phyloP scores from a whole-genome alignment of 345 rosid species.

The Populus davidiana region DNA sequence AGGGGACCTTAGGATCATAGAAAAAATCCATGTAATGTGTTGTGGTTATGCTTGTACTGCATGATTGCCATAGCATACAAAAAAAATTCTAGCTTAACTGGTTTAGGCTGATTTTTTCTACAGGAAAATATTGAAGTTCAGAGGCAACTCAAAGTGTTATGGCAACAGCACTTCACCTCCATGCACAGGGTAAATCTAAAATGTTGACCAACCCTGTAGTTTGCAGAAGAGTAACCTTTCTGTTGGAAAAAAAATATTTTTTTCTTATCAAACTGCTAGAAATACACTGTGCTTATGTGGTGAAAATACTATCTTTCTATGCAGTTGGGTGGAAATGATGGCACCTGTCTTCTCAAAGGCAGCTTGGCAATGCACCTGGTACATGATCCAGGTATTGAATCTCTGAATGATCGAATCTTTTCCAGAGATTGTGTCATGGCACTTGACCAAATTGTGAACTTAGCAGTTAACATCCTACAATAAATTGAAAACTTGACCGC shows the following conservation, averaged over 20 bases:
- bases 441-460: not conserved
- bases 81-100: not conserved
- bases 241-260: not conserved
- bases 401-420: not conserved
- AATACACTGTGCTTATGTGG: not conserved
- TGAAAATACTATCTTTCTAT: slow-evolving; percentile 4
- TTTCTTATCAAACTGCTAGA: not conserved
- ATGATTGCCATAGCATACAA: not conserved
- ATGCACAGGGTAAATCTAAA: slow-evolving; percentile 64
- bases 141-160: slow-evolving; percentile 74
- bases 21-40: not conserved
- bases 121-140: slow-evolving; percentile 75
- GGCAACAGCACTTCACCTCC: slow-evolving; percentile 76
- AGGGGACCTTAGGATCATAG: not conserved
- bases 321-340: slow-evolving; percentile 99
- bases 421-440: not conserved
- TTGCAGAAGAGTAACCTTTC: not conserved
- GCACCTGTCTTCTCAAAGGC: slow-evolving; percentile 90
- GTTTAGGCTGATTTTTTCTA: slow-evolving; percentile 5
- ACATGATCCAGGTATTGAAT: slow-evolving; percentile 83
- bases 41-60: not conserved
- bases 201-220: not conserved
- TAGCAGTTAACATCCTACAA: not conserved
- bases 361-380: slow-evolving; percentile 91
- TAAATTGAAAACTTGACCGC: not conserved